These are phyloP conservation scores for Termitomyces sp. DNA, from an alignment of 1,284 basidiomycete genomes.

Conservation along the genomic window DNA sequence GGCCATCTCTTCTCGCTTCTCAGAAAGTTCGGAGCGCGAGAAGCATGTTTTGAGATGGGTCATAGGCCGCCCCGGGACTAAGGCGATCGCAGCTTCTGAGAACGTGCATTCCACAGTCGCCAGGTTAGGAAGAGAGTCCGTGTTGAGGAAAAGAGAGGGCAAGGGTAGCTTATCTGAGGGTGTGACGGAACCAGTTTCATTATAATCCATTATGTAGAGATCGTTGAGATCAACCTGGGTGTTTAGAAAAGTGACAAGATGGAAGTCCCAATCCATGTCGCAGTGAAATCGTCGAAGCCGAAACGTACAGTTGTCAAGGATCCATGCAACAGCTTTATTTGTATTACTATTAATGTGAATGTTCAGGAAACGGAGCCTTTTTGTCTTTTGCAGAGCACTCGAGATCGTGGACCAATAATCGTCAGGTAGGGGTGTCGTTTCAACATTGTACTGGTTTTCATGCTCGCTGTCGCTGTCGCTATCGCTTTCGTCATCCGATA, in stretches of 20 bases:
- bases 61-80: conserved; percentile 54
- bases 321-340: conserved; percentile 47
- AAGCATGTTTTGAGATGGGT: conserved; percentile 65
- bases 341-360: conserved; percentile 41
- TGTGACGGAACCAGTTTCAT: conserved; percentile 22
- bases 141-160: conserved; percentile 24
- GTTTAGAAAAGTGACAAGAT: conserved; percentile 52
- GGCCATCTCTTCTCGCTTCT: conserved; percentile 48
- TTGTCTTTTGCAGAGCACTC: conserved; percentile 40
- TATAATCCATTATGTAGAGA: conserved; percentile 56
- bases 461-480: conserved; percentile 20
- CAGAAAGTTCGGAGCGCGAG: conserved; percentile 41
- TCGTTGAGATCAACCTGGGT: conserved; percentile 47
- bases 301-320: conserved; percentile 44
- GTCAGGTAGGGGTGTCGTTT: conserved; percentile 25
- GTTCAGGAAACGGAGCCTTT: conserved; percentile 46
- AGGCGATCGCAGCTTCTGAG: conserved; percentile 50
- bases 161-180: conserved; percentile 13
- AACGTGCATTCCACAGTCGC: conserved; percentile 60
- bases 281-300: conserved; percentile 55
- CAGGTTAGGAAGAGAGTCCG: conserved; percentile 41
- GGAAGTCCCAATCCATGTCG: conserved; percentile 57
- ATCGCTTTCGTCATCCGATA: conserved; percentile 23
- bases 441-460: conserved; percentile 12
- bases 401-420: conserved; percentile 49